Evolutionary conservation across 345 rosid genomes (phyloP).

Genomic region (Trapa incisa): DNA sequence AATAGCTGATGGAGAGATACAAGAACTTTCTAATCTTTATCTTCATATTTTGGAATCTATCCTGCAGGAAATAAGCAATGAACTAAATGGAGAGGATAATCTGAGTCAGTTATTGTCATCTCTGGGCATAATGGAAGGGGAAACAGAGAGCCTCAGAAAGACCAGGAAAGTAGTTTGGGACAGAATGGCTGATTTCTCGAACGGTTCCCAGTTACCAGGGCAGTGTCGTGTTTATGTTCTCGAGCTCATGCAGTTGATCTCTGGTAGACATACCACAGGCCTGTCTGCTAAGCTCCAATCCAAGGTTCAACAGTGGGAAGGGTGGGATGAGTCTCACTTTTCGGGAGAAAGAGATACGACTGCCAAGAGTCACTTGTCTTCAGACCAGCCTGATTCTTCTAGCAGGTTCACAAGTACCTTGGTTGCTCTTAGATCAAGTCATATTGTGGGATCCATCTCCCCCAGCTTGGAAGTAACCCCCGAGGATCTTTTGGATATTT

Average conservation of each 20-base stretch:
- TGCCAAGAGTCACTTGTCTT: slow-evolving; percentile 20
- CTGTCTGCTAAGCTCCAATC: slow-evolving; percentile 42
- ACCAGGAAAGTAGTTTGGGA: slow-evolving; percentile 70
- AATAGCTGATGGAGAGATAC: slow-evolving; percentile 18
- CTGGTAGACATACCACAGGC: slow-evolving; percentile 49
- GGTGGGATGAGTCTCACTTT: slow-evolving; percentile 53
- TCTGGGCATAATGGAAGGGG: slow-evolving; percentile 65
- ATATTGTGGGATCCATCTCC: slow-evolving; percentile 51
- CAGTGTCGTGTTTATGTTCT: slow-evolving; percentile 61
- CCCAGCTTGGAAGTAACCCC: slow-evolving; percentile 56
- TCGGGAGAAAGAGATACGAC: slow-evolving; percentile 31
- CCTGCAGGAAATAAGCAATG: slow-evolving; percentile 41
- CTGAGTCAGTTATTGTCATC: slow-evolving; percentile 58
- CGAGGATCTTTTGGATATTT: slow-evolving; percentile 43
- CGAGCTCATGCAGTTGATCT: slow-evolving; percentile 73
- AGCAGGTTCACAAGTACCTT: slow-evolving; percentile 61
- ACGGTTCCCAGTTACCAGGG: slow-evolving; percentile 65
- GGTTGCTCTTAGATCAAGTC: slow-evolving; percentile 87
- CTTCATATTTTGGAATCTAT: slow-evolving; percentile 49
- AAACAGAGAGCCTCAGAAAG: slow-evolving; percentile 46
- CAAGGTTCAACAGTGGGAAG: slow-evolving; percentile 65
- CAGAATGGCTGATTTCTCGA: slow-evolving; percentile 53
- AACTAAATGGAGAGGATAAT: slow-evolving; percentile 31
- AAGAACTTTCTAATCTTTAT: slow-evolving; percentile 50
- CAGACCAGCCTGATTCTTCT: slow-evolving; percentile 42